phyloP scores from a whole-genome alignment of 2,329 filamentous ascomycete species.

The Ceratocystis variospora region DNA sequence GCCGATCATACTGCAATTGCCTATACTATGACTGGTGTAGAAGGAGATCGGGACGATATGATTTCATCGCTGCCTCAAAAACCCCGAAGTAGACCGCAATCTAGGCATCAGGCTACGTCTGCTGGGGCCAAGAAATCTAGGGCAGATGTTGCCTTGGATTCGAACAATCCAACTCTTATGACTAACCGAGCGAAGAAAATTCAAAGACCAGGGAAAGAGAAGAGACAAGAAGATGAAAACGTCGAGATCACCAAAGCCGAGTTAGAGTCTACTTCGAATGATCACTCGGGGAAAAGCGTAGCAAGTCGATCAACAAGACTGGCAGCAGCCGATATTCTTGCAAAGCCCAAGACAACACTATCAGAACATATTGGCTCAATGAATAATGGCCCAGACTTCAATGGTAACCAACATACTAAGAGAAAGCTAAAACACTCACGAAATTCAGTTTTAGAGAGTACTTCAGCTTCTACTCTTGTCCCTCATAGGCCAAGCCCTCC shows the following conservation, averaged over 20 bases:
- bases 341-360: not conserved
- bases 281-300: not conserved
- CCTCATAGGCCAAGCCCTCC: not conserved
- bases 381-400: not conserved
- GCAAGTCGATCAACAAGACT: not conserved
- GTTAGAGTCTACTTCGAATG: not conserved
- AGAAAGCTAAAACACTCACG: not conserved
- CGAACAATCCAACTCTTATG: constrained; percentile 16
- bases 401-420: not conserved
- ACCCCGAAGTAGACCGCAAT: not conserved
- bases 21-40: not conserved
- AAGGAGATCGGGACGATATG: not conserved
- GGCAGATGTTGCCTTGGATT: not conserved
- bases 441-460: not conserved
- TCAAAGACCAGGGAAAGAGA: constrained; percentile 15
- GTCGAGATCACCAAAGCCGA: not conserved
- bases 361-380: not conserved
- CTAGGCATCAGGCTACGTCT: not conserved
- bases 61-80: not conserved
- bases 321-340: not conserved
- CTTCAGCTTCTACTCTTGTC: not conserved
- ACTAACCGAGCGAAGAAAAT: constrained; percentile 5
- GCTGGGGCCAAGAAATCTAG: not conserved
- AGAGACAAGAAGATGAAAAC: constrained; percentile 16
- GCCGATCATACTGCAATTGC: not conserved